Evolutionary conservation across 1,284 basidiomycete species (phyloP), one percentile per base, ranked within the genome.

Genomic region (Tausonia pullulans): DNA sequence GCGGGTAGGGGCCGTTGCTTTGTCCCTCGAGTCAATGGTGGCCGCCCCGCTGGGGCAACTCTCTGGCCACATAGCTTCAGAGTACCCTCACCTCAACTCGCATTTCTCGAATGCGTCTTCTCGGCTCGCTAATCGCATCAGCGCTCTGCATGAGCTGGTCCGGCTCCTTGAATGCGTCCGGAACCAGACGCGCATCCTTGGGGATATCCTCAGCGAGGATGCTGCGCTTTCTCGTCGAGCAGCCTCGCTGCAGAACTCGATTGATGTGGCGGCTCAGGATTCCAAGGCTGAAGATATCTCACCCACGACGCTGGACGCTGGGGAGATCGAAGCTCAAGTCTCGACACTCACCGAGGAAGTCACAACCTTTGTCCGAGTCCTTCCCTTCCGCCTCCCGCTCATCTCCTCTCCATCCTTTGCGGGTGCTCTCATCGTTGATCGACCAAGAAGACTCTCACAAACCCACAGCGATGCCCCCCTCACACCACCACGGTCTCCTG

Each of bases 401-500:
- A 50, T 65, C 41, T 51, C 60, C n/a, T 61, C 64, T 0, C 55
- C 60, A 3, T 10, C 27, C 8, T 16, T 53, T 7, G 7, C 49
- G 11, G n/a, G 46, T 10, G 58, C 64, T 3, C 64, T 62, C 13
- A 27, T 41, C 3, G 8, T 48, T 13, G 27, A 54, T 49, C 46
- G 51, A 43, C 39, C 41, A 3, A 16, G 39, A 10, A n/a, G 44
- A 3, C n/a, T 16, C 55, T 11, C 51, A 77, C 49, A 27, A 67
- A 60, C 43, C 64, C 68, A 70, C 77, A 60, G 69, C 74, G 62
- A 61, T 72, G 54, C 57, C 9, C 64, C 64, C 40, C 66, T 68
- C 55, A 69, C 60, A 14, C 67, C 67, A n/a, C 61, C 65, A 8
- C 58, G 27, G 43, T 65, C 68, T 1, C 63, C 63, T 1, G 27